Evolutionary conservation across 164 flowering plant species (phyloP).

Genomic region (Tinospora cordifolia): DNA sequence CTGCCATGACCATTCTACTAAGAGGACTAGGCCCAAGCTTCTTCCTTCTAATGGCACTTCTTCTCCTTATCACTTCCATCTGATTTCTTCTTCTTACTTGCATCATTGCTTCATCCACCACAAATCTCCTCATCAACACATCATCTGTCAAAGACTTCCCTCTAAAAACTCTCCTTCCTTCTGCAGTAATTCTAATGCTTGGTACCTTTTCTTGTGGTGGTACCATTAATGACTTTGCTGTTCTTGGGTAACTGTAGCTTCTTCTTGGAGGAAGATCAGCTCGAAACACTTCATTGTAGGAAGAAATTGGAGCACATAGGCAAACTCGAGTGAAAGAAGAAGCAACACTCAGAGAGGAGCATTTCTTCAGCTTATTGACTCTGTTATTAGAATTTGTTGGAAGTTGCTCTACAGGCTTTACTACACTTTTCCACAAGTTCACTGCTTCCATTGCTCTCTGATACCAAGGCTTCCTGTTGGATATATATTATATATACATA

Average conservation of each 20-base stretch:
- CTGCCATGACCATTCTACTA: conserved; percentile 58
- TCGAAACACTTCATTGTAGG: conserved; percentile 70
- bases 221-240: conserved; percentile 31
- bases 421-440: conserved; percentile 43
- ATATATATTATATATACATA: not conserved
- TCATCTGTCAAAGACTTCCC: conserved; percentile 86
- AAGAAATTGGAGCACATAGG: conserved; percentile 81
- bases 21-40: conserved; percentile 86
- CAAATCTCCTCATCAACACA: conserved; percentile 83
- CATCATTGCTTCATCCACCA: conserved; percentile 86
- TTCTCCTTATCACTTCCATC: conserved; percentile 75
- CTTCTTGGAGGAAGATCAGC: conserved; percentile 65
- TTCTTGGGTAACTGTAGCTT: conserved; percentile 65
- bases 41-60: conserved; percentile 47
- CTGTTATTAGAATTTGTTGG: conserved; percentile 18
- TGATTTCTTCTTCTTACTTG: conserved; percentile 61
- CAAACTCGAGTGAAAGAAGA: conserved; percentile 76
- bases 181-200: conserved; percentile 33
- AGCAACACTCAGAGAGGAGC: conserved; percentile 70
- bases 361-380: conserved; percentile 47
- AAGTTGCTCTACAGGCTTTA: conserved; percentile 28
- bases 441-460: conserved; percentile 77
- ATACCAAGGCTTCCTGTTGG: conserved; percentile 80
- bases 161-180: conserved; percentile 54
- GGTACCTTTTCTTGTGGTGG: conserved; percentile 15